phyloP scores from a whole-genome alignment of 139 green algal species.

The Gonium pectorale region DNA sequence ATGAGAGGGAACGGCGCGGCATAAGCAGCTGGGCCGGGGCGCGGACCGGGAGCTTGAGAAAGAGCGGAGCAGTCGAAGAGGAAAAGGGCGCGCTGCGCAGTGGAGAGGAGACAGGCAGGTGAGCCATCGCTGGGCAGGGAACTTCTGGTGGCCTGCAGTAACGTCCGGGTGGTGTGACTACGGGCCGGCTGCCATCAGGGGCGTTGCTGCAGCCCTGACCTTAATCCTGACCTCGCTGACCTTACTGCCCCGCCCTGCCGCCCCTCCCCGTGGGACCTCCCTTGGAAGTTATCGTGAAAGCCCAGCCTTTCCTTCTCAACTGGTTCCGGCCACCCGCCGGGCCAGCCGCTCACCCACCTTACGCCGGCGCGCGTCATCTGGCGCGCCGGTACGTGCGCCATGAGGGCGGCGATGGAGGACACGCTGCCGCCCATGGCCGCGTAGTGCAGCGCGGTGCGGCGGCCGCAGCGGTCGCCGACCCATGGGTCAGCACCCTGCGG shows the following conservation, averaged over 20 bases:
- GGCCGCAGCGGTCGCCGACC: conserved; percentile 53
- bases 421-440: background rate
- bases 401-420: background rate
- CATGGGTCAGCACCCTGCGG: conserved; percentile 61
- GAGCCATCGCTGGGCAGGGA: background rate
- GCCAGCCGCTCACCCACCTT: background rate
- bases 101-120: background rate
- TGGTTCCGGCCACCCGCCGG: background rate
- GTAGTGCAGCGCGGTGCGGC: conserved; percentile 29
- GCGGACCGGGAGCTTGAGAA: background rate
- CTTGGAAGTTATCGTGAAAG: background rate
- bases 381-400: background rate
- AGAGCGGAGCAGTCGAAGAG: background rate
- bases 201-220: no score
- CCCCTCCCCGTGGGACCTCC: no score
- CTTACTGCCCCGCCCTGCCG: no score
- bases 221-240: no score
- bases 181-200: no score
- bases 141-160: no score
- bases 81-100: background rate
- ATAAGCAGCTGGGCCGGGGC: background rate
- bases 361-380: background rate
- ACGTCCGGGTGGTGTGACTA: no score
- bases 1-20: background rate
- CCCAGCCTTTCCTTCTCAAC: background rate